These are phyloP conservation scores for Coniochaeta sp. DNA, from an alignment of 2,329 filamentous ascomycete species.

Conservation along the genomic window DNA sequence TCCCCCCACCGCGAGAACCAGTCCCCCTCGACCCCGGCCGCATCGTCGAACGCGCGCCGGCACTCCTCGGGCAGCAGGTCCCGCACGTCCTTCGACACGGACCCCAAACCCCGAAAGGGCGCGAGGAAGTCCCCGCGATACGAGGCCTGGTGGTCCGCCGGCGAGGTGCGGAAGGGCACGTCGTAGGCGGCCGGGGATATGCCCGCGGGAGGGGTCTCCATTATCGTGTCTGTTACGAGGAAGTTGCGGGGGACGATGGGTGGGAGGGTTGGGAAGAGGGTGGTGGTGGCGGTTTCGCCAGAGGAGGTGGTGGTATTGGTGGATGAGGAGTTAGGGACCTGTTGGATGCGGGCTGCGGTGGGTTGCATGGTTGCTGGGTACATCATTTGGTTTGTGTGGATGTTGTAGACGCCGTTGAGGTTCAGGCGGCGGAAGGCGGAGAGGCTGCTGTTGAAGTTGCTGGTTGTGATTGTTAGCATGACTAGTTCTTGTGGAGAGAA, in stretches of 20 bases:
- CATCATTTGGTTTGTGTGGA: slow-evolving; percentile 88
- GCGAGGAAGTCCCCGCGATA: slow-evolving; percentile 36
- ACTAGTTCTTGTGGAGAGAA: background rate
- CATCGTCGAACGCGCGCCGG: slow-evolving; percentile 62
- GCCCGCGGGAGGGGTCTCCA: slow-evolving; percentile 43
- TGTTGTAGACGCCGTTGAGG: slow-evolving; percentile 76
- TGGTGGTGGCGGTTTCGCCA: slow-evolving; percentile 15
- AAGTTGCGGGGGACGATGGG: slow-evolving; percentile 48
- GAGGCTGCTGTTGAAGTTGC: slow-evolving; percentile 76
- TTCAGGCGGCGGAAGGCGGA: slow-evolving; percentile 62
- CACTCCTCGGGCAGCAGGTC: slow-evolving; percentile 64
- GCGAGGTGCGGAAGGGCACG: slow-evolving; percentile 29
- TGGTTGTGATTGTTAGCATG: slow-evolving; percentile 28
- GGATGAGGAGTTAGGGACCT: slow-evolving; percentile 39
- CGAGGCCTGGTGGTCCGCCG: slow-evolving; percentile 23
- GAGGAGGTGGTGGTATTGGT: too few relatives aligned
- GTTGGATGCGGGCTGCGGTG: slow-evolving; percentile 76
- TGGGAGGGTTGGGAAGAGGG: slow-evolving; percentile 40
- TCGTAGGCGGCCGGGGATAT: slow-evolving; percentile 38
- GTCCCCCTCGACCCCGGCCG: slow-evolving; percentile 53
- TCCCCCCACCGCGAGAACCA: slow-evolving; percentile 73
- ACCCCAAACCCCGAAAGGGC: slow-evolving; percentile 53
- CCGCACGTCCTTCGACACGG: slow-evolving; percentile 57
- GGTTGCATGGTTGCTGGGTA: slow-evolving; percentile 86
- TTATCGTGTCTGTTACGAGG: slow-evolving; percentile 46